Percentiles rank a stretch among this genome's conserved stretches.
These are phyloP conservation scores for Talaromyces sp. DNA, from an alignment of 2,329 filamentous ascomycete genomes.

Conservation along the genomic window DNA sequence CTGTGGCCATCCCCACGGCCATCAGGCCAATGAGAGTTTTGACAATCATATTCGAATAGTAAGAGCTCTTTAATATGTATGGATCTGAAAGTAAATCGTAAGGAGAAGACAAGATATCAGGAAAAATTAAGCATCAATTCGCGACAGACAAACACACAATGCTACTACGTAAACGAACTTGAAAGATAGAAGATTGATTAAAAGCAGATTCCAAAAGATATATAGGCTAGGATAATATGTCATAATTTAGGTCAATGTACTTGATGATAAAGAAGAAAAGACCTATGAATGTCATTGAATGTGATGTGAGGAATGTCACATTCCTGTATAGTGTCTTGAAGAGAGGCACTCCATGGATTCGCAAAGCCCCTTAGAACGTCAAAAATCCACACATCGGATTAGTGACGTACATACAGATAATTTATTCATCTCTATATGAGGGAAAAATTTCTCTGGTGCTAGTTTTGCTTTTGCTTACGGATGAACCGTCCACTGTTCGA, in stretches of 20 bases:
- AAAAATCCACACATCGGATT: neutral
- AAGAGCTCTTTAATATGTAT: neutral
- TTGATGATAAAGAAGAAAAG: neutral
- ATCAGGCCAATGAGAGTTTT: slow-evolving; percentile 5
- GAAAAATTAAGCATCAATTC: neutral
- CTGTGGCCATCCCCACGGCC: slow-evolving; percentile 16
- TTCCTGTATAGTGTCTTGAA: neutral
- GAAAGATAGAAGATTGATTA: neutral
- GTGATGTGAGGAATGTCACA: slow-evolving; percentile 7
- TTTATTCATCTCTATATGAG: neutral
- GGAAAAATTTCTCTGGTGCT: neutral
- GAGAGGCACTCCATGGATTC: neutral
- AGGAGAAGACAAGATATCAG: neutral
- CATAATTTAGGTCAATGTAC: neutral
- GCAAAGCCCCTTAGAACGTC: neutral
- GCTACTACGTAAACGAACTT: neutral
- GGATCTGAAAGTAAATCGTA: neutral
- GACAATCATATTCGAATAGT: neutral
- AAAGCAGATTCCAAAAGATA: neutral
- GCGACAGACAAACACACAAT: neutral
- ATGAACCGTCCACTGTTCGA: neutral
- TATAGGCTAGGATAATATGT: neutral
- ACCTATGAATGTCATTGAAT: neutral
- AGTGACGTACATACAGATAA: neutral
- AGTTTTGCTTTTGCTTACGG: neutral